A percentile compares a stretch with the other conserved stretches of the same genome.
phyloP scores from a whole-genome alignment of 1,284 basidiomycete species.

The Cutaneotrichosporon spelunceum region DNA sequence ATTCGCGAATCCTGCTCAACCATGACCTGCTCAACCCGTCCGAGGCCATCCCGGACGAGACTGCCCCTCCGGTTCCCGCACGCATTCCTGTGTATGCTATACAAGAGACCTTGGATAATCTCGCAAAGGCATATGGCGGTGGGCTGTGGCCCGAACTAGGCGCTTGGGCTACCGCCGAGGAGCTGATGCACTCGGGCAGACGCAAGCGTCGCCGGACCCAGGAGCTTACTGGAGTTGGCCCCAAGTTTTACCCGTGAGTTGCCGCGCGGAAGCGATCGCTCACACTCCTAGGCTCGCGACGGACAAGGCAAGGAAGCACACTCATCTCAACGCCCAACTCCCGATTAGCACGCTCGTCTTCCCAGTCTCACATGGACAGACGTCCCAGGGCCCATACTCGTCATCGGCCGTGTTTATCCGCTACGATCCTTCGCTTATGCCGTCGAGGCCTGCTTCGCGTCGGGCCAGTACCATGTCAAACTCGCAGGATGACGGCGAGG shows the following conservation, averaged over 20 bases:
- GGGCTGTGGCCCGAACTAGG: slow-evolving; percentile 50
- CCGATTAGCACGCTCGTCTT: slow-evolving; percentile 41
- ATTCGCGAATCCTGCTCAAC: not conserved
- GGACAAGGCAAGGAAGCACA: slow-evolving; percentile 16
- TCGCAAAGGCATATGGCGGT: slow-evolving; percentile 43
- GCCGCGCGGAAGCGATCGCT: not conserved
- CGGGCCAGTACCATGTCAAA: slow-evolving; percentile 7
- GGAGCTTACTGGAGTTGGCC: slow-evolving; percentile 28
- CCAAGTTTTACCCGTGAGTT: slow-evolving; percentile 38
- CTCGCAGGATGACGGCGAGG: slow-evolving; percentile 7
- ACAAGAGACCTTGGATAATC: slow-evolving; percentile 36
- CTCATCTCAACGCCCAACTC: slow-evolving; percentile 33
- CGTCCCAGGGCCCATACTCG: slow-evolving; percentile 41
- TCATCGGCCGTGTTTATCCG: slow-evolving; percentile 50
- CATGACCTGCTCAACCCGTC: not conserved
- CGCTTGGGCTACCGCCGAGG: slow-evolving; percentile 34
- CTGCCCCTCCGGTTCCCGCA: slow-evolving; percentile 11
- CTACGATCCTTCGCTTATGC: slow-evolving; percentile 29
- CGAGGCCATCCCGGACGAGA: not conserved
- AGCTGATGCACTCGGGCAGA: slow-evolving; percentile 9
- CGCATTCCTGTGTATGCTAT: slow-evolving; percentile 44
- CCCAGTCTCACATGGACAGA: slow-evolving; percentile 47
- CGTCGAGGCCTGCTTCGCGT: slow-evolving; percentile 10
- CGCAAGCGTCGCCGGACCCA: slow-evolving; percentile 18
- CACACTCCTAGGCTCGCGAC: not conserved